Percentiles rank a stretch among this genome's conserved stretches.
These are phyloP conservation scores for Aspergillus ochraceoroseus DNA, from an alignment of 2,329 filamentous ascomycete genomes.

Conservation along the genomic window DNA sequence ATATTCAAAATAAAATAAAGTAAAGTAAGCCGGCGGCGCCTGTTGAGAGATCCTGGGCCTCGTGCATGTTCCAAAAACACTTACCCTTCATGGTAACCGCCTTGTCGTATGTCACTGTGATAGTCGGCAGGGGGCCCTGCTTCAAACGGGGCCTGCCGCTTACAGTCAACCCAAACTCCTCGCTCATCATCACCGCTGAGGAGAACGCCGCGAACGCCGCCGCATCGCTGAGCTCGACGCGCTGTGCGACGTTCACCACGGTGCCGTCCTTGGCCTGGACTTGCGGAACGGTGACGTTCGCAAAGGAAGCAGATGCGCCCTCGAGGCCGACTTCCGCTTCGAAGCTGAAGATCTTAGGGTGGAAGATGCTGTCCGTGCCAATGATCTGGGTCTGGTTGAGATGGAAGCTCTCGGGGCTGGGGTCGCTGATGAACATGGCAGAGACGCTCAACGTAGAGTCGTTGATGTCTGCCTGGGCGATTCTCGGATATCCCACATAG, in stretches of 20 bases:
- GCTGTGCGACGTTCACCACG: conserved; percentile 42
- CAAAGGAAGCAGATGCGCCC: conserved; percentile 40
- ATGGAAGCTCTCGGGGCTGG: conserved; percentile 46
- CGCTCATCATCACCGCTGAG: conserved; percentile 46
- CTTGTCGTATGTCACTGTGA: conserved; percentile 53
- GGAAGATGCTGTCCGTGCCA: conserved; percentile 47
- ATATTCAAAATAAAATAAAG: too few species aligned
- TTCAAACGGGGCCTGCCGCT: conserved; percentile 51
- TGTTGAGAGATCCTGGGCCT: too few species aligned
- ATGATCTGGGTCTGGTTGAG: conserved; percentile 49
- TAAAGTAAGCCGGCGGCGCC: too few species aligned
- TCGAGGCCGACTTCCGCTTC: conserved; percentile 49
- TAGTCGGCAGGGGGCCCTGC: conserved; percentile 48
- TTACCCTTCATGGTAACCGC: conserved; percentile 54
- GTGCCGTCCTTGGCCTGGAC: conserved; percentile 44
- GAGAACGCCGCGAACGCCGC: conserved; percentile 50
- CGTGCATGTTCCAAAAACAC: too few species aligned
- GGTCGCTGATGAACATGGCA: conserved; percentile 49
- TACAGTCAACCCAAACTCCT: conserved; percentile 49
- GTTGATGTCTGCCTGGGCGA: conserved; percentile 53
- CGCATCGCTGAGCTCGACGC: conserved; percentile 41
- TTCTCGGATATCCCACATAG: conserved; percentile 56
- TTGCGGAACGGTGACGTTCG: conserved; percentile 45
- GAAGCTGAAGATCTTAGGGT: conserved; percentile 54
- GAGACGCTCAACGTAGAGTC: conserved; percentile 49